A percentile compares a stretch with the other conserved stretches of the same genome.
These are phyloP conservation scores for Mucor ambiguus DNA, from an alignment of 371 early-diverging fungal genomes.

Conservation along the genomic window DNA sequence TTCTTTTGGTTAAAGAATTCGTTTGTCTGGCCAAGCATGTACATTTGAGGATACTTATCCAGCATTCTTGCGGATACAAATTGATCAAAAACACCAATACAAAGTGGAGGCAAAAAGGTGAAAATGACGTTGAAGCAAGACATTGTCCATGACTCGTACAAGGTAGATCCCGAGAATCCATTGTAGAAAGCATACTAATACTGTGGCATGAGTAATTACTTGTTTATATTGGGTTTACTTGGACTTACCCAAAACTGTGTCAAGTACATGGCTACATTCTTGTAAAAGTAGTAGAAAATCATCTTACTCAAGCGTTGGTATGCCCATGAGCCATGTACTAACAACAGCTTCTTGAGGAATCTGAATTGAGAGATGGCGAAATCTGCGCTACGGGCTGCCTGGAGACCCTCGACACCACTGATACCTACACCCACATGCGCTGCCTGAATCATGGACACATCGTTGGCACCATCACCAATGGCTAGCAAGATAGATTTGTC, in stretches of 20 bases:
- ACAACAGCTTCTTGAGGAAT: slow-evolving; percentile 81
- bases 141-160: slow-evolving; percentile 95
- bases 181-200: slow-evolving; percentile 80
- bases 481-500: slow-evolving; percentile 79
- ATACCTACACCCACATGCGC: slow-evolving; percentile 98
- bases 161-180: slow-evolving; percentile 88
- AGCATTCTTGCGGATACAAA: slow-evolving; percentile 88
- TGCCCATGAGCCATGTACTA: slow-evolving; percentile 95
- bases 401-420: slow-evolving; percentile 96
- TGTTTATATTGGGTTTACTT: neutral
- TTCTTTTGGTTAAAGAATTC: slow-evolving; percentile 90
- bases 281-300: slow-evolving; percentile 93
- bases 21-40: slow-evolving; percentile 86
- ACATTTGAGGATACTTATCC: slow-evolving; percentile 97
- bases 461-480: slow-evolving; percentile 99
- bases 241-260: slow-evolving; percentile 95
- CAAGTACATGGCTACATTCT: slow-evolving; percentile 94
- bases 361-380: slow-evolving; percentile 96
- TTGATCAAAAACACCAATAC: slow-evolving; percentile 93
- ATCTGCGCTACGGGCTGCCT: slow-evolving; percentile 96
- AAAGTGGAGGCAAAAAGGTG: slow-evolving; percentile 87
- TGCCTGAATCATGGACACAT: slow-evolving; percentile 98
- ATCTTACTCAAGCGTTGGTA: slow-evolving; percentile 88
- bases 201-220: too few relatives aligned
- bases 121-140: slow-evolving; percentile 90